Conservation (phyloP, 2,329 filamentous ascomycete genomes). For the Aspergillus nomiae region DNA sequence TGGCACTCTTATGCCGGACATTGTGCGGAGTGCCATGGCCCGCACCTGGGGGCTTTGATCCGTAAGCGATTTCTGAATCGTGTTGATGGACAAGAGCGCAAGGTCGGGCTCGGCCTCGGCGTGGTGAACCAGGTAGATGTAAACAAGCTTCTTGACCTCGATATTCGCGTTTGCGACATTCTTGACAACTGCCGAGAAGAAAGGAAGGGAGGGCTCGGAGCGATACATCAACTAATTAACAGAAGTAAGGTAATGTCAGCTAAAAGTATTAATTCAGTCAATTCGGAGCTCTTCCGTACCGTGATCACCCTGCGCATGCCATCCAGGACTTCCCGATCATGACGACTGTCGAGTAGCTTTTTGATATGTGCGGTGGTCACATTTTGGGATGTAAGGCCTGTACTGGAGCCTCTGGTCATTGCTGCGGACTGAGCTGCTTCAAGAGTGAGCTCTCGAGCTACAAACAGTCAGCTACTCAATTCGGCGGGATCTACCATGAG, state of each 20-base stretch:
- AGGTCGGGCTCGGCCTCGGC: slow-evolving; percentile 95
- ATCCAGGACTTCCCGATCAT: slow-evolving; percentile 89
- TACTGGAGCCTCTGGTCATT: slow-evolving; percentile 51
- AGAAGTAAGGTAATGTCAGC: slow-evolving; percentile 17
- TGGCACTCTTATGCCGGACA: slow-evolving; percentile 95
- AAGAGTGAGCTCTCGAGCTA: slow-evolving; percentile 94
- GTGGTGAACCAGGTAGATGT: slow-evolving; percentile 96
- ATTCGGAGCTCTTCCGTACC: slow-evolving; percentile 52
- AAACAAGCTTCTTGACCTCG: slow-evolving; percentile 96
- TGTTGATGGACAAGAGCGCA: slow-evolving; percentile 94
- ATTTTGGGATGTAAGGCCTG: slow-evolving; percentile 62
- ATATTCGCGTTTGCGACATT: slow-evolving; percentile 93
- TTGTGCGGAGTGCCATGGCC: slow-evolving; percentile 89
- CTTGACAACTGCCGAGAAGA: slow-evolving; percentile 98
- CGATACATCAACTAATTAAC: slow-evolving; percentile 84
- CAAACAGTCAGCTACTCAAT: slow-evolving; percentile 23
- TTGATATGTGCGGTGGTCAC: slow-evolving; percentile 84
- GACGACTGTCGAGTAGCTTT: slow-evolving; percentile 90
- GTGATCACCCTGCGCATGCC: slow-evolving; percentile 85
- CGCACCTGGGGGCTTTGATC: slow-evolving; percentile 89
- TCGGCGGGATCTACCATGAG: neutral
- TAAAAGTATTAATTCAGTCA: slow-evolving; percentile 7
- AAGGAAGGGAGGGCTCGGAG: slow-evolving; percentile 81
- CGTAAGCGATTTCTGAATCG: slow-evolving; percentile 95
- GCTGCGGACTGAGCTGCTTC: slow-evolving; percentile 92